These are phyloP conservation scores for Blumeriella jaapii DNA, from an alignment of 2,329 filamentous ascomycete species.

Conservation along the genomic window DNA sequence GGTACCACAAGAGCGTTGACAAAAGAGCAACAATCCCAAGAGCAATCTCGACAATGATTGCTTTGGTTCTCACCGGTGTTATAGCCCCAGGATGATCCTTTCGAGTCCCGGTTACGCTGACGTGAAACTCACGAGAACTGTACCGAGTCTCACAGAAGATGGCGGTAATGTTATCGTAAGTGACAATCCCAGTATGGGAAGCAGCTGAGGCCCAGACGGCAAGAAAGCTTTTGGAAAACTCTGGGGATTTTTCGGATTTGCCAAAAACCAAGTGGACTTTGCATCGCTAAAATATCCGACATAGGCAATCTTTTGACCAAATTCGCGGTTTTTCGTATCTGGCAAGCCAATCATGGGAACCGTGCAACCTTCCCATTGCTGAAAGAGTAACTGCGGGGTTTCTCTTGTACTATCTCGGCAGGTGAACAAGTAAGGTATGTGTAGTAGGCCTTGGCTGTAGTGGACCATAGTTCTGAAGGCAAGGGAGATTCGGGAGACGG, in stretches of 20 bases:
- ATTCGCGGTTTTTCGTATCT: constrained; percentile 27
- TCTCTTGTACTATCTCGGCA: constrained; percentile 13
- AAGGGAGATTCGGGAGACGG: not conserved
- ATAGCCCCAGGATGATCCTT: constrained; percentile 11
- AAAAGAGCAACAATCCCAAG: constrained; percentile 18
- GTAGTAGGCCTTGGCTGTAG: constrained; percentile 25
- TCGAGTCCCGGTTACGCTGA: constrained; percentile 27
- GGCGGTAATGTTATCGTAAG: constrained; percentile 24
- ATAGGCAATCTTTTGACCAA: constrained; percentile 24
- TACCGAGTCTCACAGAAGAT: constrained; percentile 36
- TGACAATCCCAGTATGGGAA: not conserved
- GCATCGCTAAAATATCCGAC: constrained; percentile 32
- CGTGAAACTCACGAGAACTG: constrained; percentile 33
- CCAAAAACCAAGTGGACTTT: constrained; percentile 27
- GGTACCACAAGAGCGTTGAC: constrained; percentile 12
- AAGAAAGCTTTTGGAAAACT: constrained; percentile 31
- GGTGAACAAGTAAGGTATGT: constrained; percentile 32
- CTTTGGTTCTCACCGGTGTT: constrained; percentile 18
- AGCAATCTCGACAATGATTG: constrained; percentile 21
- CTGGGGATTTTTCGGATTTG: constrained; percentile 26
- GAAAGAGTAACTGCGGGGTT: constrained; percentile 19
- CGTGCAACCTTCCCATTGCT: constrained; percentile 30
- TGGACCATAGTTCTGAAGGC: constrained; percentile 13
- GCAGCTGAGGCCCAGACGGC: constrained; percentile 20
- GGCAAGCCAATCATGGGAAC: too few relatives aligned